These are phyloP conservation scores for Yarrowia sp. DNA, from an alignment of 805 yeast species.

Conservation along the genomic window DNA sequence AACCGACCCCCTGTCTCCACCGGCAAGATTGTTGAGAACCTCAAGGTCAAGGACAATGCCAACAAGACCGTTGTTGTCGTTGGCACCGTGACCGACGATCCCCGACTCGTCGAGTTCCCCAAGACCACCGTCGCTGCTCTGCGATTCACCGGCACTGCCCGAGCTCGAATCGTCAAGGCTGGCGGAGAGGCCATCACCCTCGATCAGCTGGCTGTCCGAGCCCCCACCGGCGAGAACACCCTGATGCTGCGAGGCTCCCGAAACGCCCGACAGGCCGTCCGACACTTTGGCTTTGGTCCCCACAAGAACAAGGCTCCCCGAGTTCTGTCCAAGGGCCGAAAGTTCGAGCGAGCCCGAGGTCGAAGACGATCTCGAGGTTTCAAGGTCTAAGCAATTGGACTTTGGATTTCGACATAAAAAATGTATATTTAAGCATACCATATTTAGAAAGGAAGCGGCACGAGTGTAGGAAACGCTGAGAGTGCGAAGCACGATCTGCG, in stretches of 20 bases:
- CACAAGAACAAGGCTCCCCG: conserved; percentile 99
- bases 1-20: conserved; percentile 99
- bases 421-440: conserved; percentile 37
- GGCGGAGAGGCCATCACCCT: conserved; percentile 99
- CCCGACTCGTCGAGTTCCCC: conserved; percentile 92
- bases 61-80: conserved; percentile 96
- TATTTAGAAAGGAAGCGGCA: too few species aligned
- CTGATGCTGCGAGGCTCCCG: conserved; percentile 98
- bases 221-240: conserved; percentile 99
- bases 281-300: conserved; percentile 99
- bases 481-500: too few species aligned
- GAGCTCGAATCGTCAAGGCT: conserved; percentile 94
- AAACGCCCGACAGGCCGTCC: conserved; percentile 98
- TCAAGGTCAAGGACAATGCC: conserved; percentile 82
- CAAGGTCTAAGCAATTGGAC: conserved; percentile 81
- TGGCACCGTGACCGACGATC: conserved; percentile 99
- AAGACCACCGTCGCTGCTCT: conserved; percentile 98
- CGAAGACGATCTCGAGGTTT: conserved; percentile 99
- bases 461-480: too few species aligned
- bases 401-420: conserved; percentile 7
- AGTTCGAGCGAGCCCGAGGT: conserved; percentile 99
- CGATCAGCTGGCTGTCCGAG: conserved; percentile 98
- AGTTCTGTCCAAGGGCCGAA: conserved; percentile 96
- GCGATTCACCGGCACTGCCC: conserved; percentile 99
- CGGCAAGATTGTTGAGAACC: conserved; percentile 85